These are phyloP conservation scores for Platanthera guangdongensis DNA, from an alignment of 106 monocot genomes.

Conservation along the genomic window DNA sequence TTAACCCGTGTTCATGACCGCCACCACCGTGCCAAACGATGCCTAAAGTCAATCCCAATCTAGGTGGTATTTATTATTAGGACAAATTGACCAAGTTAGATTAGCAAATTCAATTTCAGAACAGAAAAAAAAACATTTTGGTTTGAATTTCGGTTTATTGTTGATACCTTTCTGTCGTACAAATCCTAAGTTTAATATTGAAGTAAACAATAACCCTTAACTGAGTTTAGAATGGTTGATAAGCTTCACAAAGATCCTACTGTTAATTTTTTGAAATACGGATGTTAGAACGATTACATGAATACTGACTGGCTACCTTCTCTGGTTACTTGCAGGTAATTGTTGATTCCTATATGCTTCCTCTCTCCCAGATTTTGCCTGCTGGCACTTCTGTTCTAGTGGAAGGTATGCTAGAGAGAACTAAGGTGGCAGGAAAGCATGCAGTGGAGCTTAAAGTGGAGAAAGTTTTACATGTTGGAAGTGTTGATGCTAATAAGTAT, in stretches of 20 bases:
- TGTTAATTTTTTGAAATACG: not conserved
- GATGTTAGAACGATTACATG: not conserved
- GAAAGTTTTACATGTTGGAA: slow-evolving; percentile 69
- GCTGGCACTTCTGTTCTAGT: slow-evolving; percentile 63
- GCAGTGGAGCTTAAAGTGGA: slow-evolving; percentile 53
- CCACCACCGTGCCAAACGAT: too few relatives aligned
- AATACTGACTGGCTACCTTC: not conserved
- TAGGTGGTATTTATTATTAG: not conserved
- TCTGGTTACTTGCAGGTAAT: slow-evolving; percentile 36
- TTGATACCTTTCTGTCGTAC: not conserved
- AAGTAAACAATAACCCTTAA: not conserved
- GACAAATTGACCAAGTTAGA: not conserved
- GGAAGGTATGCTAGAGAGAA: slow-evolving; percentile 44
- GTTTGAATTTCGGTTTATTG: too few relatives aligned
- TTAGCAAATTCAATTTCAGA: not conserved
- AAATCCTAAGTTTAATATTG: not conserved
- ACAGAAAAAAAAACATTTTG: too few relatives aligned
- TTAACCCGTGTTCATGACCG: too few relatives aligned
- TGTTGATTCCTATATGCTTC: slow-evolving; percentile 38
- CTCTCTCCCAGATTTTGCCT: slow-evolving; percentile 32
- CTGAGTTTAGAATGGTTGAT: not conserved
- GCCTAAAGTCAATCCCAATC: too few relatives aligned
- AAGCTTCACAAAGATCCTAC: not conserved
- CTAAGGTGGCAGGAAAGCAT: slow-evolving; percentile 17
- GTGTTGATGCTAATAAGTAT: slow-evolving; percentile 42